These are phyloP conservation scores for Hevea brasiliensis DNA, from an alignment of 345 rosid genomes.

Conservation along the genomic window DNA sequence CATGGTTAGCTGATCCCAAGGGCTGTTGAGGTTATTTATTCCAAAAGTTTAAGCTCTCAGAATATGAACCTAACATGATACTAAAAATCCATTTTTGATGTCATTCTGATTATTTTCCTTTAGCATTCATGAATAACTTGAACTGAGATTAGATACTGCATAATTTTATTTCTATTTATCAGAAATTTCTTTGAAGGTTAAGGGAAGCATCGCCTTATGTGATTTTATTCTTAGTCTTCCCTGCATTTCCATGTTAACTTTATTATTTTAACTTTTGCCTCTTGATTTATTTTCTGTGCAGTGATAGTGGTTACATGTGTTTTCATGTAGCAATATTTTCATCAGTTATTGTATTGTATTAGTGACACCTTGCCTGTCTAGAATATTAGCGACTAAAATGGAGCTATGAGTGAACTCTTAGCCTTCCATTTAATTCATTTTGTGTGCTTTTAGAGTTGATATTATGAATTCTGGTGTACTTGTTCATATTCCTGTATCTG, in stretches of 20 bases:
- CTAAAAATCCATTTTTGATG: neutral
- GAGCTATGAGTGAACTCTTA: neutral
- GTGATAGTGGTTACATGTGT: neutral
- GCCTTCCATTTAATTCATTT: neutral
- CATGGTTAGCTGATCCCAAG: neutral
- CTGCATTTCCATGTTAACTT: neutral
- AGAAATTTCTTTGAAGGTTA: neutral
- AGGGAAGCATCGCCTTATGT: neutral
- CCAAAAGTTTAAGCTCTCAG: neutral
- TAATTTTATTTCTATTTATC: too few relatives aligned
- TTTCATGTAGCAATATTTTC: neutral
- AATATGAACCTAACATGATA: neutral
- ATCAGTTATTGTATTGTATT: too few relatives aligned
- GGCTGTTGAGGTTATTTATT: neutral
- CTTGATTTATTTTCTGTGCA: too few relatives aligned
- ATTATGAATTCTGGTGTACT: neutral
- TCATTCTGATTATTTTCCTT: neutral
- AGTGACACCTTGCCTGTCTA: too few relatives aligned
- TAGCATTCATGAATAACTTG: neutral
- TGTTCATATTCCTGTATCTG: neutral
- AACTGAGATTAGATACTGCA: neutral
- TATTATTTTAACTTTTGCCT: too few relatives aligned
- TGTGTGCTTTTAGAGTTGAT: neutral
- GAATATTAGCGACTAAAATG: too few relatives aligned
- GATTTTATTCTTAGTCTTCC: neutral